Evolutionary conservation across 495 filamentous ascomycete genomes (phyloP).

Genomic region (Trichoderma asperelloides): DNA sequence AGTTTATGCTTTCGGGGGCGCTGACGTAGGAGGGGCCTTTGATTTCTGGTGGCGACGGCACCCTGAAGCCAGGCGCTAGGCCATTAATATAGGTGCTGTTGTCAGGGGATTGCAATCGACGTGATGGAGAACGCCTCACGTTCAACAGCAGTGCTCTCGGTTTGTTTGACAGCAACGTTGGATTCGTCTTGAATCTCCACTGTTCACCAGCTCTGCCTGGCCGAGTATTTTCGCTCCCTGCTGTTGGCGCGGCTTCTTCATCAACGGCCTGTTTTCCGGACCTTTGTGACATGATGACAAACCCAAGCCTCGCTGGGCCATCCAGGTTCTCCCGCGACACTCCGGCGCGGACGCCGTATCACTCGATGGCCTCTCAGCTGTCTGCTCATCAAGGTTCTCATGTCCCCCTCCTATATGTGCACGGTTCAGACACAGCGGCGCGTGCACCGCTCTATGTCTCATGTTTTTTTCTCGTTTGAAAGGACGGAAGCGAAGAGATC

Average conservation of each 20-base stretch:
- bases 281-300: neutral
- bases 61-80: neutral
- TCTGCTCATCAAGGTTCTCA: conserved; percentile 1
- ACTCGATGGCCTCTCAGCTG: neutral
- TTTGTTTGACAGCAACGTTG: no score
- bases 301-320: neutral
- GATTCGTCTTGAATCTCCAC: no score
- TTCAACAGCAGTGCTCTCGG: no score
- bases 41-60: neutral
- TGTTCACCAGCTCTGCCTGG: no score
- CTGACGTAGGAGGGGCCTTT: conserved; percentile 6
- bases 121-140: no score
- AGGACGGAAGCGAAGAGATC: no score
- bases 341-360: neutral
- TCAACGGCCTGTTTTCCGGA: neutral
- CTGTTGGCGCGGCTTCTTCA: neutral
- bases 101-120: no score
- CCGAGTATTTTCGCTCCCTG: neutral
- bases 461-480: no score
- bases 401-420: neutral
- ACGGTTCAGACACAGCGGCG: no score
- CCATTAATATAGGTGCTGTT: no score
- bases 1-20: neutral
- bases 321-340: neutral
- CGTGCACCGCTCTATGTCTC: no score